Percentiles rank a stretch among this genome's conserved stretches.
These are phyloP conservation scores for Setaria viridis DNA, from an alignment of 202 grass and related monocot species.

Conservation along the genomic window DNA sequence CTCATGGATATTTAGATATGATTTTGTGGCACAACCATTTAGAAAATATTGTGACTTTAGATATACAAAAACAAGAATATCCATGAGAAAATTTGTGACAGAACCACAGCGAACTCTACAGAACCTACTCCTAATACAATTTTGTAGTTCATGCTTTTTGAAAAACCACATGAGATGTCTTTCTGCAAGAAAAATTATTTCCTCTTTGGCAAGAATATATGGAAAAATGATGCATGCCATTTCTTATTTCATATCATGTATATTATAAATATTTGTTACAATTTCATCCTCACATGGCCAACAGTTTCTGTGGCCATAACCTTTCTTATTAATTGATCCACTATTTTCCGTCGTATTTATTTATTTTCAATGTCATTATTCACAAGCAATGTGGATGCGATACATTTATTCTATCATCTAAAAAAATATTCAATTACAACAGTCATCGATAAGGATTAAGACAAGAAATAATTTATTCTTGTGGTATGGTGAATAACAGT, in stretches of 20 bases:
- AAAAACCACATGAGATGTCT: not conserved
- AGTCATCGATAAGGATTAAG: not conserved
- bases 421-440: conserved; percentile 31
- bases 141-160: not conserved
- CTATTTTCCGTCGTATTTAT: conserved; percentile 14
- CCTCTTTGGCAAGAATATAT: not conserved
- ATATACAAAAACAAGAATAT: not conserved
- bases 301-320: not conserved
- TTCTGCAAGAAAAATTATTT: not conserved
- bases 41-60: not conserved
- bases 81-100: not conserved
- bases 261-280: not conserved
- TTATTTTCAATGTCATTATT: not conserved
- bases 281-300: conserved; percentile 12
- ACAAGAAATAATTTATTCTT: not conserved
- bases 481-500: not conserved
- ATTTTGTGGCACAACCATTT: not conserved
- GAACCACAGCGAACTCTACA: not conserved
- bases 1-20: not conserved
- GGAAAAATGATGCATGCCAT: not conserved
- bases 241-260: not conserved
- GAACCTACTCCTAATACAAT: not conserved
- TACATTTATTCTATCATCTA: not conserved
- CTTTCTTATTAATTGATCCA: not conserved
- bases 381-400: not conserved